Evolutionary conservation across 352 stramenopile species (phyloP).

Genomic region (Globisporangium iwayamae): DNA sequence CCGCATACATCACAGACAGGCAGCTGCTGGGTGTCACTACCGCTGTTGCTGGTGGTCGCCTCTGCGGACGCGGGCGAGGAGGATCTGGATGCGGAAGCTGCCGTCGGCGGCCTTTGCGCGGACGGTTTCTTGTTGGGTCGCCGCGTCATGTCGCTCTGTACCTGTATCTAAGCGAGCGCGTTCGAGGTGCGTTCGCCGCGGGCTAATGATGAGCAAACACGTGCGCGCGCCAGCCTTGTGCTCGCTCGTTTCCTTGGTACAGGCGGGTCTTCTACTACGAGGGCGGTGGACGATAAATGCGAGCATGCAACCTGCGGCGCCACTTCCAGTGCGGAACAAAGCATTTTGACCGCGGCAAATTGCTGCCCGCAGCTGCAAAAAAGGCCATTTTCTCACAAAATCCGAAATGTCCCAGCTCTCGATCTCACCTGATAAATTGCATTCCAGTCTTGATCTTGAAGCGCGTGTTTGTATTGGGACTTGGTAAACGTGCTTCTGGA

Average conservation of each 20-base stretch:
- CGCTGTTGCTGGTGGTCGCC: neutral
- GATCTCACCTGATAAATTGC: neutral
- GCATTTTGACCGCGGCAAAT: too few relatives aligned
- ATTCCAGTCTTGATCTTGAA: neutral
- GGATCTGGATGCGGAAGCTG: neutral
- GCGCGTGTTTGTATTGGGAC: neutral
- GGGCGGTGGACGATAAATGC: too few relatives aligned
- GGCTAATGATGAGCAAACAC: neutral
- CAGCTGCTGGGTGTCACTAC: neutral
- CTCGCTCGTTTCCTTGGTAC: too few relatives aligned
- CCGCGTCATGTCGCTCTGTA: conserved; percentile 2
- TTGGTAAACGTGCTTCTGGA: neutral
- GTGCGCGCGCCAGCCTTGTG: too few relatives aligned
- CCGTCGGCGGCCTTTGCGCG: neutral
- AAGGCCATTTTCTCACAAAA: too few relatives aligned
- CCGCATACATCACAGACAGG: neutral
- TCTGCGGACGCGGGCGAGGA: conserved; percentile 9
- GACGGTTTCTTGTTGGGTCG: neutral
- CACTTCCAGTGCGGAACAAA: too few relatives aligned
- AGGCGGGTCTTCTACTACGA: too few relatives aligned
- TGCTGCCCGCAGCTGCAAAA: too few relatives aligned
- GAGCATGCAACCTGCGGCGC: too few relatives aligned
- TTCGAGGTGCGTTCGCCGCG: neutral
- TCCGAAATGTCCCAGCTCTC: too few relatives aligned
- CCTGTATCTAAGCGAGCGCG: neutral